Percentiles rank a stretch among this genome's conserved stretches.
These are phyloP conservation scores for Xenosphaeropsis pyriputrescens DNA, from an alignment of 2,329 filamentous ascomycete genomes.

Conservation along the genomic window DNA sequence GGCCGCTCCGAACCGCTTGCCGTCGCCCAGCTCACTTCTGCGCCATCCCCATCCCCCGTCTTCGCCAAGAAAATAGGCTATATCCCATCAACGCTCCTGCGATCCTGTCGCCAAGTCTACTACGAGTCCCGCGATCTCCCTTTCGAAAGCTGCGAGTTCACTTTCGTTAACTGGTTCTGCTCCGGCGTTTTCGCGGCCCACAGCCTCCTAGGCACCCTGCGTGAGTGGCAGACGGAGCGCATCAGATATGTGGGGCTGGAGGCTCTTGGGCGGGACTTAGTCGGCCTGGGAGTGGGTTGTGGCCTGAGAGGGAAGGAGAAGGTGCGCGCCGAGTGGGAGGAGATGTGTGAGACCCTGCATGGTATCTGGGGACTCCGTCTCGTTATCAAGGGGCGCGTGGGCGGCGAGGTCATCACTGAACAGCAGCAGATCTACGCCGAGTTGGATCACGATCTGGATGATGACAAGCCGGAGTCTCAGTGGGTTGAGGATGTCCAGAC, in stretches of 20 bases:
- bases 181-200: conserved; percentile 27
- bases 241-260: conserved; percentile 27
- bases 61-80: conserved; percentile 19
- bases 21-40: neutral
- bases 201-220: conserved; percentile 19
- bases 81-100: conserved; percentile 25
- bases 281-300: neutral
- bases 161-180: conserved; percentile 29
- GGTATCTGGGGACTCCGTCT: conserved; percentile 4
- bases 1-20: neutral
- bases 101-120: conserved; percentile 25
- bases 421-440: neutral
- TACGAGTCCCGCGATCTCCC: conserved; percentile 24
- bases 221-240: conserved; percentile 25
- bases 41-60: neutral
- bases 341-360: conserved; percentile 6
- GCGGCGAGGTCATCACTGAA: neutral
- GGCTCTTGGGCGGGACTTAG: conserved; percentile 23
- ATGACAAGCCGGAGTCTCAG: neutral
- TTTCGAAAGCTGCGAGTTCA: conserved; percentile 28
- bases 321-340: conserved; percentile 3
- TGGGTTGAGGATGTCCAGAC: neutral
- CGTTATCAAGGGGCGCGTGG: conserved; percentile 3
- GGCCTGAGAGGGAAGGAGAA: neutral
- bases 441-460: neutral